Conservation (phyloP, 2,329 filamentous ascomycete species). For the Fusarium domesticum region DNA sequence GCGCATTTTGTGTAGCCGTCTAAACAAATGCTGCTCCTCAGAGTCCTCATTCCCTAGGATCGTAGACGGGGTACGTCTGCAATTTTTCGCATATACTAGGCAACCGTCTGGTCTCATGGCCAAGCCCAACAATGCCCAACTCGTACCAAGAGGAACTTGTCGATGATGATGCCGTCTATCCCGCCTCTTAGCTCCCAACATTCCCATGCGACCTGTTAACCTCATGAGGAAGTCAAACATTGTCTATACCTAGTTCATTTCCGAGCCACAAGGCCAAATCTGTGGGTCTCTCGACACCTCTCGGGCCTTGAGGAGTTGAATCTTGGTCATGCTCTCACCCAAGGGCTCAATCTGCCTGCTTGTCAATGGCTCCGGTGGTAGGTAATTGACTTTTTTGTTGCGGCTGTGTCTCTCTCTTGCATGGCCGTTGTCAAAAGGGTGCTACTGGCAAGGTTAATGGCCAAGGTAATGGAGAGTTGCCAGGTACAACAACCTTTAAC, state of each 20-base stretch:
- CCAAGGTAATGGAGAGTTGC: not conserved
- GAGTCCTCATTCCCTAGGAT: not conserved
- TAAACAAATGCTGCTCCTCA: not conserved
- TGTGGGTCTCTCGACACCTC: not conserved
- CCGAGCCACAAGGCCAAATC: not conserved
- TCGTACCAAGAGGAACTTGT: constrained; percentile 11
- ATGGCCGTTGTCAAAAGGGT: not conserved
- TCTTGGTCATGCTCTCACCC: not conserved
- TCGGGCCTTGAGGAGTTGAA: not conserved
- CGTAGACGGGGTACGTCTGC: constrained; percentile 3
- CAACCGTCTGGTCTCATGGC: constrained; percentile 17
- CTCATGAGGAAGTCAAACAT: not conserved
- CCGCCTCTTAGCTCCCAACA: constrained; percentile 16
- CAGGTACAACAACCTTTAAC: not conserved
- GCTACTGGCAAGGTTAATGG: not conserved
- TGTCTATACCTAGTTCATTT: not conserved
- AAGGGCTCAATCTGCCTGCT: not conserved
- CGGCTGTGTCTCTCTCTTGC: not conserved
- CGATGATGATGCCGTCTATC: constrained; percentile 7
- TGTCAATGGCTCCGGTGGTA: not conserved
- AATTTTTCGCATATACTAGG: constrained; percentile 18
- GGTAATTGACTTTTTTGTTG: not conserved
- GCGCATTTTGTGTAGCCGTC: not conserved
- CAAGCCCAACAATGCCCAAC: constrained; percentile 30
- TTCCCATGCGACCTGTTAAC: constrained; percentile 28